phyloP scores from a whole-genome alignment of 2,329 filamentous ascomycete genomes.

The Ceratocystis variospora region DNA sequence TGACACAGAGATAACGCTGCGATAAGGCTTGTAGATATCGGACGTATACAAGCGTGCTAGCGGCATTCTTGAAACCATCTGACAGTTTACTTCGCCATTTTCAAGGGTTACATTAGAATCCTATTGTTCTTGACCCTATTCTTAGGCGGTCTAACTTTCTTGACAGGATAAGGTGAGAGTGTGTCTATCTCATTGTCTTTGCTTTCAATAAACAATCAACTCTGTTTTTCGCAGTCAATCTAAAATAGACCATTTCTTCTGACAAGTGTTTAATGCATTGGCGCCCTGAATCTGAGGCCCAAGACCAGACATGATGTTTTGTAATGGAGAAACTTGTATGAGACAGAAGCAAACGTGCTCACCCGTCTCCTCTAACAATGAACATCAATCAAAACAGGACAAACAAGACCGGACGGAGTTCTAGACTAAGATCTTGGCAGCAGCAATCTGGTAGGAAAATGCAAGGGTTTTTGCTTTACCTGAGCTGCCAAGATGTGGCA shows the following conservation, averaged over 20 bases:
- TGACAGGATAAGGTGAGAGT: no score
- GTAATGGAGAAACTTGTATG: neutral
- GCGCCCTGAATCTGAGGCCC: neutral
- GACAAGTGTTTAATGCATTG: neutral
- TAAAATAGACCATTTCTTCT: neutral
- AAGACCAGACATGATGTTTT: neutral
- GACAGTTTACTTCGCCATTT: neutral
- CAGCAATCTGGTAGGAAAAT: neutral
- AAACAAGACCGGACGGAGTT: neutral
- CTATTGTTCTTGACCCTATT: neutral
- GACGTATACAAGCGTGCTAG: neutral
- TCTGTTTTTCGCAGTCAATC: no score
- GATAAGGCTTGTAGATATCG: neutral
- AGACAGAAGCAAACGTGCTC: no score
- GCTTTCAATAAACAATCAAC: no score
- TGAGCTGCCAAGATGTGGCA: neutral
- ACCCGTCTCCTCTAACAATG: neutral
- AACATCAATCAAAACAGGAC: neutral
- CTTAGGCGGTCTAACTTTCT: no score
- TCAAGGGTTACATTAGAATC: neutral
- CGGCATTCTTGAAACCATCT: neutral
- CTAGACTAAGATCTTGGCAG: neutral
- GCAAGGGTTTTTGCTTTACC: neutral
- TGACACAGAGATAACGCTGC: neutral
- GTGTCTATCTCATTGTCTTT: no score